Conservation (phyloP, 345 rosid species). For the Syzygium jambos region DNA sequence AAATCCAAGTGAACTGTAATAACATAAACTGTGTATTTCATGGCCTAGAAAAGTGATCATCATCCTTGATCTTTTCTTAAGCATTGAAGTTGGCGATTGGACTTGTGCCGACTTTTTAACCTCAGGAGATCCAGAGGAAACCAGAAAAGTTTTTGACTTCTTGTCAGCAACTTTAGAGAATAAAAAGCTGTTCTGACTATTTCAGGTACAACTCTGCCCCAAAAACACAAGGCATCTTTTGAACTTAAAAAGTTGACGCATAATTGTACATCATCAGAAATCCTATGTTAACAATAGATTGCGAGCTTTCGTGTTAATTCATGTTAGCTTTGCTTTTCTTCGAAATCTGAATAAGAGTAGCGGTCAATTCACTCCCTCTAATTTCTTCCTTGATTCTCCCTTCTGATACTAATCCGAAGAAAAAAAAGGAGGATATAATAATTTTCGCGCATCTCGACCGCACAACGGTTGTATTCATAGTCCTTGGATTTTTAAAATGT, state of each 20-base stretch:
- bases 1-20: not conserved
- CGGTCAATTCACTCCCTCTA: not conserved
- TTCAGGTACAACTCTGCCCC: not conserved
- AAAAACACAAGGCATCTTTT: not conserved
- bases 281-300: not conserved
- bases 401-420: not conserved
- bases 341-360: not conserved
- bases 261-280: not conserved
- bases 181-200: not conserved
- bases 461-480: not conserved
- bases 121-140: not conserved
- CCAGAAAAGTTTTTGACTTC: too few species aligned
- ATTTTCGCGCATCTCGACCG: not conserved
- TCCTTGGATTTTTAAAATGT: not conserved
- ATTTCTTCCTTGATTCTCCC: not conserved
- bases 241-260: not conserved
- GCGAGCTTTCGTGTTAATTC: not conserved
- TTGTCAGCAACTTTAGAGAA: not conserved
- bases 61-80: not conserved
- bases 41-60: not conserved
- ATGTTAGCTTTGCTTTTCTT: not conserved
- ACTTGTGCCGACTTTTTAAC: not conserved
- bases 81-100: not conserved
- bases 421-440: too few species aligned
- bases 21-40: not conserved